A percentile compares a stretch with the other conserved stretches of the same genome.
Evolutionary conservation across 2,329 filamentous ascomycete species (phyloP).

Genomic region (Arthrinium phaeospermum): DNA sequence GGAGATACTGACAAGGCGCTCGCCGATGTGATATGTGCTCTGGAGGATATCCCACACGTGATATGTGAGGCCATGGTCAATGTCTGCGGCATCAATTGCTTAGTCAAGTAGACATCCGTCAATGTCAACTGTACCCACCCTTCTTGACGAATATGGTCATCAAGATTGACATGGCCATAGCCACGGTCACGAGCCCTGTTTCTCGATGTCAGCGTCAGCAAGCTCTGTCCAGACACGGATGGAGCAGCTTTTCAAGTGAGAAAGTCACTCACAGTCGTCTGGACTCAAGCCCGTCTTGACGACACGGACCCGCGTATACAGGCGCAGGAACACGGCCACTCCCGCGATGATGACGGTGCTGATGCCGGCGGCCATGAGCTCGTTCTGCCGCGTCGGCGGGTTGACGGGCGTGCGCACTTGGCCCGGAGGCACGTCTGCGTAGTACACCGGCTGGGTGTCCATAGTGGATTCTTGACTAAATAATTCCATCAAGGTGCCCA

Average conservation of each 20-base stretch:
- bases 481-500: neutral
- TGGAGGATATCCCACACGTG: constrained; percentile 31
- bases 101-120: neutral
- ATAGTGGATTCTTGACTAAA: neutral
- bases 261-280: constrained; percentile 26
- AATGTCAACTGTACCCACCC: constrained; percentile 21
- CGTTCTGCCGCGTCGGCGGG: constrained; percentile 24
- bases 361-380: constrained; percentile 28
- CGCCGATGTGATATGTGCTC: constrained; percentile 28
- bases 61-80: constrained; percentile 30
- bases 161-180: constrained; percentile 27
- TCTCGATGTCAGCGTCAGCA: constrained; percentile 4
- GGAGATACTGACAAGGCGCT: constrained; percentile 25
- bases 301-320: constrained; percentile 26
- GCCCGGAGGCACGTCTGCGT: constrained; percentile 26
- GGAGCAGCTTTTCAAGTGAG: neutral
- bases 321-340: constrained; percentile 24
- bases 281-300: constrained; percentile 24
- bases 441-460: constrained; percentile 21
- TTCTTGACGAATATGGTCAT: constrained; percentile 30
- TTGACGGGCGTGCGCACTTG: constrained; percentile 28
- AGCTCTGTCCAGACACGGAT: neutral
- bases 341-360: constrained; percentile 26
- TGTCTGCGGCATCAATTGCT: constrained; percentile 22
- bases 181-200: constrained; percentile 27